phyloP scores from a whole-genome alignment of 345 rosid genomes.

The Citrus cavaleriei region DNA sequence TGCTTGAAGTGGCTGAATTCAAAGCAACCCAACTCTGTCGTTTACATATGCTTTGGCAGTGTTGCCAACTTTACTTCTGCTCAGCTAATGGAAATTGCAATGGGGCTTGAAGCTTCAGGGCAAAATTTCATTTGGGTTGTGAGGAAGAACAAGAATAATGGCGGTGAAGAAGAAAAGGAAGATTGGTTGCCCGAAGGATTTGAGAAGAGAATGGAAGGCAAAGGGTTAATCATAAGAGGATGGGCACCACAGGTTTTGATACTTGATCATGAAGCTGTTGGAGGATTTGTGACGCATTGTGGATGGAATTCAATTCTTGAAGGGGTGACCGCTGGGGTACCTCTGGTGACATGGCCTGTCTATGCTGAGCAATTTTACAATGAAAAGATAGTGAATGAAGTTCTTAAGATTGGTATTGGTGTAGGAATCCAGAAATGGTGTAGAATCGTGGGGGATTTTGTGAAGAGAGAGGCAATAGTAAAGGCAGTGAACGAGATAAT shows the following conservation, averaged over 20 bases:
- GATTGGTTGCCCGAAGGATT: constrained; percentile 41
- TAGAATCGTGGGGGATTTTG: constrained; percentile 20
- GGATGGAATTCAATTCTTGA: constrained; percentile 63
- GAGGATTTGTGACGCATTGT: constrained; percentile 58
- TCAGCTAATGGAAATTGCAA: constrained; percentile 42
- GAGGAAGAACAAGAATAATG: constrained; percentile 13
- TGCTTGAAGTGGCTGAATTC: constrained; percentile 45
- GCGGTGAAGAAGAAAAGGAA: constrained; percentile 15
- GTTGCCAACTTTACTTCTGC: constrained; percentile 13
- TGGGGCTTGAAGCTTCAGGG: constrained; percentile 36
- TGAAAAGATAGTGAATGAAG: constrained; percentile 42
- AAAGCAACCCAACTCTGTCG: constrained; percentile 35
- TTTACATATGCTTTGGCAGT: constrained; percentile 47
- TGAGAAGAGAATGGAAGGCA: constrained; percentile 31
- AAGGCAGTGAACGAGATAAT: constrained; percentile 34
- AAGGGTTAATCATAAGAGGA: constrained; percentile 47
- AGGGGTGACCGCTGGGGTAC: constrained; percentile 43
- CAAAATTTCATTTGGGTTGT: constrained; percentile 49
- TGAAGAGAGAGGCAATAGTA: constrained; percentile 33
- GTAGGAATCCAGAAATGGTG: constrained; percentile 36
- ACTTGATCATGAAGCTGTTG: constrained; percentile 48
- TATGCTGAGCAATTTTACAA: constrained; percentile 49
- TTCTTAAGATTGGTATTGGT: constrained; percentile 32
- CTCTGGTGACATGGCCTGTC: constrained; percentile 53
- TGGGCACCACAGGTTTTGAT: constrained; percentile 67